Evolutionary conservation across 352 stramenopile genomes (phyloP), one percentile per base, ranked within the genome.

Genomic region (Globisporangium camurandrum): DNA sequence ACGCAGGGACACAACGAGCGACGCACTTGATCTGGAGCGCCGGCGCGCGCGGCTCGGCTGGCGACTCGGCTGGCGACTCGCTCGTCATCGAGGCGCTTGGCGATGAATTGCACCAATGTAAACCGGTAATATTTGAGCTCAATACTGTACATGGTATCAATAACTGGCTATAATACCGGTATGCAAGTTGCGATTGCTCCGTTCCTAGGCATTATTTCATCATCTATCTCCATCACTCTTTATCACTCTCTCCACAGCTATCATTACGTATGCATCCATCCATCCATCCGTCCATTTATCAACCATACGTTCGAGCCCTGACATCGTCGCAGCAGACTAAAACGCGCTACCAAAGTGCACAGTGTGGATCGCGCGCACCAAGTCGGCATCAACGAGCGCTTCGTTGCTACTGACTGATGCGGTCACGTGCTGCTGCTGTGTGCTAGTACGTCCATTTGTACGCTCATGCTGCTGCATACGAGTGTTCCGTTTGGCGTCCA

Each of bases 21-120:
- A 54, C 66, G 54, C 60, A 87, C 75, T 84, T 85, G 62, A 88
- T 86, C 30, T 75, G 73, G 41, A 88, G 69, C 54, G 66, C 38
- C 22, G 24, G 47, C 40, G 43, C 44, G 30, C 6, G 44, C 27
- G 39, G 46, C 16, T 52, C 26, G 2, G 56, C 10, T 33, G 52
- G 44, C 27, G 39, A 43, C 16, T 52, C 26, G 2, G 56, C 10
- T 33, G 52, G 49, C 14, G 12, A 31, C 36, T 51, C 47, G 44
- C 54, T 60, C 36, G 14, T 39, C 27, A 19, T 23, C 27, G 11
- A n/a, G n/a, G n/a, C n/a, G n/a, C n/a, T n/a, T n/a, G n/a, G n/a
- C n/a, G n/a, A n/a, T n/a, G n/a, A n/a, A n/a, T n/a, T n/a, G n/a
- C n/a, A n/a, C n/a, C n/a, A n/a, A n/a, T n/a, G n/a, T n/a, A n/a